Conservation (phyloP, 2,329 filamentous ascomycete genomes). For the Alternaria novae-zelandiae region DNA sequence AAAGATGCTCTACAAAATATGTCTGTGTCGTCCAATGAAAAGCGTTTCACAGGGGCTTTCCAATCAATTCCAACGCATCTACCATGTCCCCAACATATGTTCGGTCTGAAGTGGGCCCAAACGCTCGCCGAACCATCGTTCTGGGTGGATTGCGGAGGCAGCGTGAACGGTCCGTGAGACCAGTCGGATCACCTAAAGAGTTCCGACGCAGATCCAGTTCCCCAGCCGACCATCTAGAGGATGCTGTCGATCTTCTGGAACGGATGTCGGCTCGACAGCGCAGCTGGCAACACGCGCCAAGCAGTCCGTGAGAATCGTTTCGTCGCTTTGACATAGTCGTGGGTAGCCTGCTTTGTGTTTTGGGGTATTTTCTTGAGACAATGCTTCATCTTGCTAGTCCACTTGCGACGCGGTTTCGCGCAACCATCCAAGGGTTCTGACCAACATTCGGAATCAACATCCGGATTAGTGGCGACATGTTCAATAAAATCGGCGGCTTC, state of each 20-base stretch:
- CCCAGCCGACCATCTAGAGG: background rate
- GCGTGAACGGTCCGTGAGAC: background rate
- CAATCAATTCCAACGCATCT: background rate
- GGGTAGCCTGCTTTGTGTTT: background rate
- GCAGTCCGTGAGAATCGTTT: background rate
- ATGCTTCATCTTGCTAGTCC: background rate
- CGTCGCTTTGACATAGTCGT: background rate
- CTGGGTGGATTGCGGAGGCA: background rate
- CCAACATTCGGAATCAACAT: background rate
- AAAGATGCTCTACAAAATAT: background rate
- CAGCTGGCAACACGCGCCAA: background rate
- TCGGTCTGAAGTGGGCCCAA: background rate
- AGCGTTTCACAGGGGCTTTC: background rate
- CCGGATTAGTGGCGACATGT: background rate
- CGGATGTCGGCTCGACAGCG: background rate
- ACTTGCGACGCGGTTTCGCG: background rate
- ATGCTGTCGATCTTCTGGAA: background rate
- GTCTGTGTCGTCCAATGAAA: conserved; percentile 1
- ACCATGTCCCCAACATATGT: background rate
- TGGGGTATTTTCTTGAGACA: background rate
- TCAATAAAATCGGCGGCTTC: background rate
- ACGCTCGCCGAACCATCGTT: background rate
- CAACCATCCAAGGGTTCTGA: background rate
- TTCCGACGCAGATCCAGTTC: background rate
- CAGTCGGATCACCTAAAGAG: background rate